Conservation (phyloP, 345 rosid species). For the Mercurialis annua region DNA sequence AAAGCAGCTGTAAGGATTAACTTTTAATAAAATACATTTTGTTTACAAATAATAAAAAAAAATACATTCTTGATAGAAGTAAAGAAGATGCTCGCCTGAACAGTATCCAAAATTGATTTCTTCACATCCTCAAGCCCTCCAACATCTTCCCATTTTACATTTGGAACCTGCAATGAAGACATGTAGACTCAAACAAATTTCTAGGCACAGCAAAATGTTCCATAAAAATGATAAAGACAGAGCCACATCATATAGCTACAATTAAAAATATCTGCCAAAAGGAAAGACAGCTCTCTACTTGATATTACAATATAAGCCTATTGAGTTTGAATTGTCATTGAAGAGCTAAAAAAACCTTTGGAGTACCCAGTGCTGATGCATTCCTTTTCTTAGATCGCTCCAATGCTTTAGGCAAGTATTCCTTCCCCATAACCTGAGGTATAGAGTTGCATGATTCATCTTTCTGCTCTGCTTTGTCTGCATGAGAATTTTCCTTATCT, state of each 20-base stretch:
- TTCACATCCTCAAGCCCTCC: conserved; percentile 98
- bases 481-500: conserved; percentile 30
- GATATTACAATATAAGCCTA: background rate
- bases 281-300: conserved; percentile 5
- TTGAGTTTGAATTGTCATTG: conserved; percentile 8
- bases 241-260: conserved; percentile 3
- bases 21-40: background rate
- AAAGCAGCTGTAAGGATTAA: background rate
- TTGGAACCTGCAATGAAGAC: conserved; percentile 56
- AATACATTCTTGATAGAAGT: too few relatives aligned
- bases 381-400: conserved; percentile 91
- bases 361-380: conserved; percentile 92
- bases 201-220: conserved; percentile 10
- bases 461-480: conserved; percentile 30
- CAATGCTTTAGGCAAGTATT: conserved; percentile 61
- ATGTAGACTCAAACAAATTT: conserved; percentile 15
- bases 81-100: conserved; percentile 50
- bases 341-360: conserved; percentile 58
- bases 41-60: too few relatives aligned
- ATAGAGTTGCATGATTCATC: conserved; percentile 25
- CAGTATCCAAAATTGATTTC: conserved; percentile 88
- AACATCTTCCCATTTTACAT: conserved; percentile 97
- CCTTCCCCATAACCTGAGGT: conserved; percentile 41
- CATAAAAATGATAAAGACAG: background rate
- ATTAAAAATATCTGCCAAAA: background rate